Conservation (phyloP, 768 basidiomycete genomes). For the Macrolepiota albuminosa region DNA sequence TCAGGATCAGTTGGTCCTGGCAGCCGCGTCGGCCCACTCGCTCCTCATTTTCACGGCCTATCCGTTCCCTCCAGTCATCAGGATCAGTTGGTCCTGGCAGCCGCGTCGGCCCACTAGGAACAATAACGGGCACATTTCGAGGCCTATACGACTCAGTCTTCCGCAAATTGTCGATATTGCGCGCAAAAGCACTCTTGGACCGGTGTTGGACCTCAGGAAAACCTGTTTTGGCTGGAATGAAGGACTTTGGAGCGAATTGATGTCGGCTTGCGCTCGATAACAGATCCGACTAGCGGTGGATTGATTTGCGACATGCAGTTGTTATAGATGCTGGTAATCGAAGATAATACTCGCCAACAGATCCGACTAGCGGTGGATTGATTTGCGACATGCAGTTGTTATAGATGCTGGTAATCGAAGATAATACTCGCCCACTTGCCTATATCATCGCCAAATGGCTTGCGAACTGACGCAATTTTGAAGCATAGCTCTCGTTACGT, state of each 20-base stretch:
- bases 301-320: slow-evolving; percentile 18
- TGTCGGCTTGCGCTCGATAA: slow-evolving; percentile 41
- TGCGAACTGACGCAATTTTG: background rate
- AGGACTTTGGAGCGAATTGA: slow-evolving; percentile 24
- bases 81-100: slow-evolving; percentile 12
- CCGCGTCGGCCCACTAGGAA: slow-evolving; percentile 6
- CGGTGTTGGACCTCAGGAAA: slow-evolving; percentile 66
- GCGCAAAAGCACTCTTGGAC: slow-evolving; percentile 57
- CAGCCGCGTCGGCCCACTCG: no score
- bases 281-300: slow-evolving; percentile 34
- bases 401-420: background rate
- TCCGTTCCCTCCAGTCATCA: slow-evolving; percentile 49
- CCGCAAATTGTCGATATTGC: slow-evolving; percentile 36
- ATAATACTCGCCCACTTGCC: background rate
- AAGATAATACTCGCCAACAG: background rate
- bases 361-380: slow-evolving; percentile 27
- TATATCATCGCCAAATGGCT: slow-evolving; percentile 1
- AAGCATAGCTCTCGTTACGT: background rate
- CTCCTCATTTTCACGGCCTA: slow-evolving; percentile 70
- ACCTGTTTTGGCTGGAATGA: slow-evolving; percentile 35
- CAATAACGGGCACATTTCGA: slow-evolving; percentile 24
- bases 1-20: slow-evolving; percentile 18
- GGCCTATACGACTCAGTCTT: slow-evolving; percentile 18
- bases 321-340: slow-evolving; percentile 1
- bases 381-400: slow-evolving; percentile 18